These are phyloP conservation scores for Choanephora cucurbitarum DNA, from an alignment of 371 early-diverging fungal genomes.

Conservation along the genomic window DNA sequence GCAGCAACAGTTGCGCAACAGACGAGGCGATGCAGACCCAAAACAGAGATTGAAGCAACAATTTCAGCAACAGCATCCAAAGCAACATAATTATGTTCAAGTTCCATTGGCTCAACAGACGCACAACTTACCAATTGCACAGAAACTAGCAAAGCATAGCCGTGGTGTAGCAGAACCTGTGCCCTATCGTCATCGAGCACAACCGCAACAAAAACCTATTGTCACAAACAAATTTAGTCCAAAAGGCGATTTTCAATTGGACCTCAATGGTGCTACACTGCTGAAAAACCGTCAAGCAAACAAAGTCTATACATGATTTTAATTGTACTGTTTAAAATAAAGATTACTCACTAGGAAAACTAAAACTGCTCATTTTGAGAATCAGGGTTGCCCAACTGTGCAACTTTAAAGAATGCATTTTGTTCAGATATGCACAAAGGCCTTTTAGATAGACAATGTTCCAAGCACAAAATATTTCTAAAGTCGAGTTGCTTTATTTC, in stretches of 20 bases:
- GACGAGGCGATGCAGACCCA: not conserved
- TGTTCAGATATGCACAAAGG: too few species aligned
- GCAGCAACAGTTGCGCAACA: not conserved
- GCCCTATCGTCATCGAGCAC: conserved; percentile 2
- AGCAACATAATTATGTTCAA: not conserved
- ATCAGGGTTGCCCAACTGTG: too few species aligned
- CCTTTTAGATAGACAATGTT: too few species aligned
- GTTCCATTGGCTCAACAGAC: conserved; percentile 15
- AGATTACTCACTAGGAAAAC: too few species aligned
- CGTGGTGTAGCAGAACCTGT: conserved; percentile 17
- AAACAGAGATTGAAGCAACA: not conserved
- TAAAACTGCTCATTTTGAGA: too few species aligned
- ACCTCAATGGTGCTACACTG: conserved; percentile 51
- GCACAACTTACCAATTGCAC: conserved; percentile 21
- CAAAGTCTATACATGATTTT: not conserved
- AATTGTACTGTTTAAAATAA: too few species aligned
- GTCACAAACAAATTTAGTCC: conserved; percentile 5
- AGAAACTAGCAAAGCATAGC: conserved; percentile 19
- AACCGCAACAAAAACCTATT: not conserved
- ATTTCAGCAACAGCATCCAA: not conserved
- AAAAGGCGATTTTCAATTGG: conserved; percentile 41
- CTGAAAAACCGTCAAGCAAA: conserved; percentile 36
- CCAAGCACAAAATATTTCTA: too few species aligned
- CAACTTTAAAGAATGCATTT: too few species aligned
- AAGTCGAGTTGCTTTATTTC: too few species aligned